Percentiles rank a stretch among this genome's conserved stretches.
Evolutionary conservation across 164 flowering plant species (phyloP).

Genomic region (Tetrastigma voinierianum): DNA sequence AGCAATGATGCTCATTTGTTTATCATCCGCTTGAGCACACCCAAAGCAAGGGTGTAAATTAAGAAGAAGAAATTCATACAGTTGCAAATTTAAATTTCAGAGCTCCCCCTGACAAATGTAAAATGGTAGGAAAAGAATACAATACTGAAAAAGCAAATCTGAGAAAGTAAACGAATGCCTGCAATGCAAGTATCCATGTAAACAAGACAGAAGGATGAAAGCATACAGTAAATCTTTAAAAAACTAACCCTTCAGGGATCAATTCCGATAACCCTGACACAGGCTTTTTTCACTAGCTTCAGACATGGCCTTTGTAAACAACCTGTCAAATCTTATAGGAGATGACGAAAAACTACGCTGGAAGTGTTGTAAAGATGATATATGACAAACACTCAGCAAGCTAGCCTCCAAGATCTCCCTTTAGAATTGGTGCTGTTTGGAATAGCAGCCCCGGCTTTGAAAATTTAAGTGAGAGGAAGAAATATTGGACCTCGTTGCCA

Average conservation of each 20-base stretch:
- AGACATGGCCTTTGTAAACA: slow-evolving; percentile 63
- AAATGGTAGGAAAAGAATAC: too few species aligned
- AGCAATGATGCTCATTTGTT: too few species aligned
- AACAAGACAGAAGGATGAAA: background rate
- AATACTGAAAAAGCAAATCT: background rate
- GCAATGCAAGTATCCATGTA: background rate
- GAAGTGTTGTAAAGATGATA: slow-evolving; percentile 39
- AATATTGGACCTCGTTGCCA: slow-evolving; percentile 50
- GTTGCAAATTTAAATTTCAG: too few species aligned
- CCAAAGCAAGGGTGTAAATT: too few species aligned
- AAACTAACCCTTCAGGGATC: slow-evolving; percentile 71
- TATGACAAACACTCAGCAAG: slow-evolving; percentile 38
- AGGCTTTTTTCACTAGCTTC: slow-evolving; percentile 48
- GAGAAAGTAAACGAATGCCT: background rate
- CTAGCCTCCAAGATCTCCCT: slow-evolving; percentile 29
- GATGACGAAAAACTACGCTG: slow-evolving; percentile 32
- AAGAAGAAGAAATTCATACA: too few species aligned
- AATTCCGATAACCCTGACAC: slow-evolving; percentile 63
- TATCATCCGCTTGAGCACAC: too few species aligned
- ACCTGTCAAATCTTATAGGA: slow-evolving; percentile 25
- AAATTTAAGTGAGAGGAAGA: slow-evolving; percentile 37
- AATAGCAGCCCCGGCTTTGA: slow-evolving; percentile 25
- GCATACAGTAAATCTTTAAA: background rate
- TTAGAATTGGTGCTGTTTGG: slow-evolving; percentile 21
- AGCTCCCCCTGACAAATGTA: too few species aligned